phyloP scores from a whole-genome alignment of 192 early-diverging fungal genomes.

The Coemansia umbellata region DNA sequence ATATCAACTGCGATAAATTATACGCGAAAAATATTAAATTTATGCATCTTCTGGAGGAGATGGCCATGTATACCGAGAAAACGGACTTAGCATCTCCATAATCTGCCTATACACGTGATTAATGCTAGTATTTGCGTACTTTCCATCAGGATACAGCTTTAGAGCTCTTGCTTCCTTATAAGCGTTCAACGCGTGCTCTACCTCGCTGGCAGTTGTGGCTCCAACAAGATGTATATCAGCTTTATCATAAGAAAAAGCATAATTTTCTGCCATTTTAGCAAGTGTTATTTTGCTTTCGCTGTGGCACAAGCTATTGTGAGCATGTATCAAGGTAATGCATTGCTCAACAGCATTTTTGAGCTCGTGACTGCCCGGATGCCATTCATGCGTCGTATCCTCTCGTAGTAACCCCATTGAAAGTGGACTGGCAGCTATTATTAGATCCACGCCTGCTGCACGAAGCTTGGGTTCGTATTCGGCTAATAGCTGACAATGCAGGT shows the following conservation, averaged over 20 bases:
- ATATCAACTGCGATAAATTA: not conserved
- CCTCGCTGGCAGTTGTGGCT: conserved; percentile 22
- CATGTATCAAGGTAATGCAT: conserved; percentile 42
- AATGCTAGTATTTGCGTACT: conserved; percentile 4
- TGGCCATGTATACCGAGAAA: conserved; percentile 40
- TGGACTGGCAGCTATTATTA: conserved; percentile 64
- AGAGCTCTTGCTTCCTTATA: conserved; percentile 8
- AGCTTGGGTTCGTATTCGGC: conserved; percentile 52
- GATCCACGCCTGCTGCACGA: conserved; percentile 53
- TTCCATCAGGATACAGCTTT: conserved; percentile 5
- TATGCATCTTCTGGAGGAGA: conserved; percentile 36
- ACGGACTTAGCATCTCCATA: conserved; percentile 19
- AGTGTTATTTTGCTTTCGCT: conserved; percentile 26
- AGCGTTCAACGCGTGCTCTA: conserved; percentile 23
- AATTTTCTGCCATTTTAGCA: conserved; percentile 54
- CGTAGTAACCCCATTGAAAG: conserved; percentile 69
- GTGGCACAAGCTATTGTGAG: not conserved
- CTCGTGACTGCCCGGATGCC: conserved; percentile 64
- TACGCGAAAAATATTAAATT: too few relatives aligned
- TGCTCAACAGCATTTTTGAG: conserved; percentile 52
- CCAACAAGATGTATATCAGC: conserved; percentile 43
- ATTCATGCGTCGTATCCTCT: conserved; percentile 51
- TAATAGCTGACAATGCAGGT: conserved; percentile 60
- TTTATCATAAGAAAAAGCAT: conserved; percentile 17
- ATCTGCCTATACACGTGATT: conserved; percentile 17